Evolutionary conservation across 2,329 filamentous ascomycete species (phyloP).

Genomic region (Phoma herbarum): DNA sequence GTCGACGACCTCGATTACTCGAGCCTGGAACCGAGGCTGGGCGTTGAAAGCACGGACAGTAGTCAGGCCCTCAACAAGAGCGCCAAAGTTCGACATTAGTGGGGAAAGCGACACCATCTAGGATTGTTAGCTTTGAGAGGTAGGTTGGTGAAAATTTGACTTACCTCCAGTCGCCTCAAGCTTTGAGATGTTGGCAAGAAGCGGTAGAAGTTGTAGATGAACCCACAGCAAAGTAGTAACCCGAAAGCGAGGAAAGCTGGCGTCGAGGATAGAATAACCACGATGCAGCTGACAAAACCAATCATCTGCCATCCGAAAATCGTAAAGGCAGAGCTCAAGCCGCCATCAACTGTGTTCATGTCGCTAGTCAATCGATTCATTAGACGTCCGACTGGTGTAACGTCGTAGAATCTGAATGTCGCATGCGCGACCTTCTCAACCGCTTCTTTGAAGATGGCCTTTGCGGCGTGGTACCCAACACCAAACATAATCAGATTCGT

Average conservation of each 20-base stretch:
- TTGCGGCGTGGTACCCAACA: slow-evolving; percentile 82
- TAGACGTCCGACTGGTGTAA: slow-evolving; percentile 84
- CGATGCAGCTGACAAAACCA: slow-evolving; percentile 74
- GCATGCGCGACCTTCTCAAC: slow-evolving; percentile 78
- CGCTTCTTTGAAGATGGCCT: slow-evolving; percentile 75
- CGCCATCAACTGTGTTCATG: slow-evolving; percentile 87
- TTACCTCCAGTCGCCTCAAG: slow-evolving; percentile 75
- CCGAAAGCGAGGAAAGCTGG: slow-evolving; percentile 80
- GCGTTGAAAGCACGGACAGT: slow-evolving; percentile 87
- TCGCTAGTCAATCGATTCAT: slow-evolving; percentile 94
- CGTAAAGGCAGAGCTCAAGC: slow-evolving; percentile 79
- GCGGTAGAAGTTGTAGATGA: slow-evolving; percentile 75
- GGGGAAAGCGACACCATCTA: slow-evolving; percentile 85
- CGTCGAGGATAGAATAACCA: slow-evolving; percentile 82
- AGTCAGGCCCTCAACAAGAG: slow-evolving; percentile 82
- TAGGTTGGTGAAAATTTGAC: not conserved
- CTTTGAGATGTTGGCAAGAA: slow-evolving; percentile 87
- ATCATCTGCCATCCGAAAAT: slow-evolving; percentile 74
- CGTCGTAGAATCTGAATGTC: slow-evolving; percentile 89
- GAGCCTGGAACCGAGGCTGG: slow-evolving; percentile 79
- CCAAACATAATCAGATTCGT: slow-evolving; percentile 74
- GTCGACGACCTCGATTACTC: slow-evolving; percentile 82
- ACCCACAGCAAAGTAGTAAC: slow-evolving; percentile 70
- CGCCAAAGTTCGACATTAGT: slow-evolving; percentile 91
- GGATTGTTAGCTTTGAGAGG: slow-evolving; percentile 16